Conservation (phyloP, 768 basidiomycete genomes). For the Collybia sordida region DNA sequence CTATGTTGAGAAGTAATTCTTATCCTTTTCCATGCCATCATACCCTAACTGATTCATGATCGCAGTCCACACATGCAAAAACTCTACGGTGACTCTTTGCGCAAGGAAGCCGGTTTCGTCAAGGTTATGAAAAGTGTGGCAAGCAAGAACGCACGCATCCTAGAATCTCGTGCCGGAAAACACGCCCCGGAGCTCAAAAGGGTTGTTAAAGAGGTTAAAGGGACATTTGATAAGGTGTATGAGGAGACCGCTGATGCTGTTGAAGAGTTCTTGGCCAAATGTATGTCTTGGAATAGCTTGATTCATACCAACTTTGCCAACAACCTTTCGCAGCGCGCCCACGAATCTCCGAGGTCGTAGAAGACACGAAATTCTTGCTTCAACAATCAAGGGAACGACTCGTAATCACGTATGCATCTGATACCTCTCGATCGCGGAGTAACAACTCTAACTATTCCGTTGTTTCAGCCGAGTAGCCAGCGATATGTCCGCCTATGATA, state of each 20-base stretch:
- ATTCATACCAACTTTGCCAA: too few relatives aligned
- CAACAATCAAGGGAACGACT: constrained; percentile 90
- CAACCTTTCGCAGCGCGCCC: constrained; percentile 65
- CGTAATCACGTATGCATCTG: constrained; percentile 77
- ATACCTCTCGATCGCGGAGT: background rate
- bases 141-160: constrained; percentile 71
- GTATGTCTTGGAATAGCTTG: constrained; percentile 45
- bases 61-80: constrained; percentile 96
- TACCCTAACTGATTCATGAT: background rate
- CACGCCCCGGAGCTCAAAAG: constrained; percentile 83
- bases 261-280: constrained; percentile 90
- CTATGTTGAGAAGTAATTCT: constrained; percentile 83
- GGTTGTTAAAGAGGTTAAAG: constrained; percentile 84
- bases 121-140: constrained; percentile 97
- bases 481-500: constrained; percentile 80
- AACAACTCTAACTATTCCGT: background rate
- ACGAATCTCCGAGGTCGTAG: constrained; percentile 82
- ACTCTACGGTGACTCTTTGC: constrained; percentile 88
- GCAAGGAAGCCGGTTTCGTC: constrained; percentile 96
- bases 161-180: constrained; percentile 75
- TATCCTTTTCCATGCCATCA: background rate
- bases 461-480: constrained; percentile 71
- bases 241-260: constrained; percentile 91
- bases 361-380: constrained; percentile 89
- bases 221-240: constrained; percentile 93